phyloP scores from a whole-genome alignment of 306 rosid species.

The Malus asiatica region DNA sequence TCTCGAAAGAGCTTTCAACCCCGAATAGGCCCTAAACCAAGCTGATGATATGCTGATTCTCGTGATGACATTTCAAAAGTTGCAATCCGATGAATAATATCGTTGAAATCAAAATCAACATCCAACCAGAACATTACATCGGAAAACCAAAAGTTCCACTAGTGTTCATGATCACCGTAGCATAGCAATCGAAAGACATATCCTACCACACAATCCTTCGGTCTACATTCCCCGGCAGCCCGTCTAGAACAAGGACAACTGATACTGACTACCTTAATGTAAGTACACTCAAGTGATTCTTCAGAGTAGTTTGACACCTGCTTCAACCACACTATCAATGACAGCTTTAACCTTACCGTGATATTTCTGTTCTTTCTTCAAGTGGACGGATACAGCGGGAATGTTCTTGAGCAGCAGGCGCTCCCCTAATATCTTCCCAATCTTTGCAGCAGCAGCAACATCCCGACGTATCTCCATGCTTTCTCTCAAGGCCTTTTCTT shows the following conservation, averaged over 20 bases:
- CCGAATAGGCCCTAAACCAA: neutral
- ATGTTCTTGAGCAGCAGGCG: slow-evolving; percentile 64
- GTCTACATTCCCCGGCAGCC: neutral
- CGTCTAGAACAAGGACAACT: neutral
- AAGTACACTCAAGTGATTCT: neutral
- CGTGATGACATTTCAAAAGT: neutral
- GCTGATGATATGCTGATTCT: neutral
- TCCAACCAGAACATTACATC: neutral
- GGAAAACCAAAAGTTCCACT: neutral
- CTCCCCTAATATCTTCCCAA: slow-evolving; percentile 74
- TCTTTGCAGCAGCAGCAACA: slow-evolving; percentile 89
- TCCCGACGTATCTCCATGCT: slow-evolving; percentile 58
- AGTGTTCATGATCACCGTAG: neutral
- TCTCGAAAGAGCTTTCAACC: neutral
- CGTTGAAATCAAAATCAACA: neutral
- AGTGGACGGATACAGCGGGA: slow-evolving; percentile 67
- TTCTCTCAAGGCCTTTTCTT: slow-evolving; percentile 59
- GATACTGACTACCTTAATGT: neutral
- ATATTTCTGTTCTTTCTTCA: slow-evolving; percentile 87
- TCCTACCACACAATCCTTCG: neutral
- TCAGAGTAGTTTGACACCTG: slow-evolving; percentile 66
- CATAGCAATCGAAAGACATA: neutral
- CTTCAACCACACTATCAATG: slow-evolving; percentile 62
- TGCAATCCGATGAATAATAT: neutral
- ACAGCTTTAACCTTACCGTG: slow-evolving; percentile 91